Conservation (phyloP, 345 rosid species). For the Fremontodendron californicum region DNA sequence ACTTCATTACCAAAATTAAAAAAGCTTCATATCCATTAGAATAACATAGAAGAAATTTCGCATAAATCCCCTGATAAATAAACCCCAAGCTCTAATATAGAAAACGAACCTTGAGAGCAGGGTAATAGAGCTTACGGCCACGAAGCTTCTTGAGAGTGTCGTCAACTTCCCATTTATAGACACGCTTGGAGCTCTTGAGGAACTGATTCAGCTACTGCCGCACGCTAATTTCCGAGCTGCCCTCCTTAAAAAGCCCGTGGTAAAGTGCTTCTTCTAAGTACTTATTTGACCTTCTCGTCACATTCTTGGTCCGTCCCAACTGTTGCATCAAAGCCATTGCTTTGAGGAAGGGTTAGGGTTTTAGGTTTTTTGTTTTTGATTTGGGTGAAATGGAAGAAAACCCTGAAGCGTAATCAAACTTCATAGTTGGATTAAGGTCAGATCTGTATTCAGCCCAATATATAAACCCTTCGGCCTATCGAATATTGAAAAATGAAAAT, state of each 20-base stretch:
- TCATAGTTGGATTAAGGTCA: neutral
- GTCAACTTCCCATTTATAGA: constrained; percentile 91
- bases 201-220: constrained; percentile 67
- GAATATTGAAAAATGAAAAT: too few species aligned
- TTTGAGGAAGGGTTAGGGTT: neutral
- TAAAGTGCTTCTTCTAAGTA: constrained; percentile 82
- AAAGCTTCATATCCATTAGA: neutral
- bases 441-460: too few species aligned
- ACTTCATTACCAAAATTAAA: neutral
- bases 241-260: constrained; percentile 62
- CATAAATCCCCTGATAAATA: neutral
- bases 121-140: constrained; percentile 54
- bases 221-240: constrained; percentile 59
- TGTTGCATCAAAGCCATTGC: constrained; percentile 33
- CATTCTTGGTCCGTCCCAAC: constrained; percentile 59
- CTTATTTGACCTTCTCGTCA: constrained; percentile 63
- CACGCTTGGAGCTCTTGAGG: constrained; percentile 78
- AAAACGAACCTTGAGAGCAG: constrained; percentile 74
- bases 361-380: neutral
- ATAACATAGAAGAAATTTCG: neutral
- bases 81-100: neutral
- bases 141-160: constrained; percentile 84
- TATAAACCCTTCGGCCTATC: too few species aligned
- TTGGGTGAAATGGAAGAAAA: neutral
- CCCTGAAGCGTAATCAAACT: neutral